Conservation (phyloP, 139 green algal genomes). For the Chlamydomonas incerta region DNA sequence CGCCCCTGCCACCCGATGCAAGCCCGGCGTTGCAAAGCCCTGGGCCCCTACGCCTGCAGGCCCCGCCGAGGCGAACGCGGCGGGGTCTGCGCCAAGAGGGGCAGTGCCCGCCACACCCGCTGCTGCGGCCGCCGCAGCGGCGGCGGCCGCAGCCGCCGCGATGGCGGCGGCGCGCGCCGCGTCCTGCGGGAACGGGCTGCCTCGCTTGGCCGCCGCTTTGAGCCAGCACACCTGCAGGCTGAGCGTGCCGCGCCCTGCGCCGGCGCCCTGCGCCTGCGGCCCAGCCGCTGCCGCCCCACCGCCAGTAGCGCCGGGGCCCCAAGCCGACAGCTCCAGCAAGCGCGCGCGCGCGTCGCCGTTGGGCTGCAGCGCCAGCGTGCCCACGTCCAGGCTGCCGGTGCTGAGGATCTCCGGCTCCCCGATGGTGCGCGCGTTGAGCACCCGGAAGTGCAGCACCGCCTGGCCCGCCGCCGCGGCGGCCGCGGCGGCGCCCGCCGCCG, state of each 20-base stretch:
- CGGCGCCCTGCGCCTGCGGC: neutral
- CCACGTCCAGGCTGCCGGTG: neutral
- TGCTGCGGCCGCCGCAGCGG: neutral
- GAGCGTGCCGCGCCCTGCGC: neutral
- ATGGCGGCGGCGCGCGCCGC: neutral
- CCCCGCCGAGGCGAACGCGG: neutral
- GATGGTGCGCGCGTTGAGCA: slow-evolving; percentile 21
- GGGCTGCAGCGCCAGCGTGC: neutral
- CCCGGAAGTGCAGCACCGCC: slow-evolving; percentile 4
- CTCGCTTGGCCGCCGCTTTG: slow-evolving; percentile 14
- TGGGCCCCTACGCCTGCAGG: neutral
- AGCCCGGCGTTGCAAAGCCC: no score
- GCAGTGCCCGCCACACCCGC: no score
- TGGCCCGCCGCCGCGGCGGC: neutral
- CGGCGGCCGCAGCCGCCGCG: neutral
- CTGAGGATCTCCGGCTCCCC: slow-evolving; percentile 32
- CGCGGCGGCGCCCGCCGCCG: neutral
- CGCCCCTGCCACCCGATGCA: neutral
- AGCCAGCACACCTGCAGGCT: slow-evolving; percentile 36
- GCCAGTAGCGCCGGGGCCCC: neutral
- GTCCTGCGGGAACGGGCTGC: slow-evolving; percentile 31
- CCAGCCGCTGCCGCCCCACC: neutral
- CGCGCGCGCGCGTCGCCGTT: neutral
- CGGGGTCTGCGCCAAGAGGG: no score
- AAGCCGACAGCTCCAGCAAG: slow-evolving; percentile 1